Conservation (phyloP, 2,329 filamentous ascomycete genomes). For the Neonectria neomacrospora region DNA sequence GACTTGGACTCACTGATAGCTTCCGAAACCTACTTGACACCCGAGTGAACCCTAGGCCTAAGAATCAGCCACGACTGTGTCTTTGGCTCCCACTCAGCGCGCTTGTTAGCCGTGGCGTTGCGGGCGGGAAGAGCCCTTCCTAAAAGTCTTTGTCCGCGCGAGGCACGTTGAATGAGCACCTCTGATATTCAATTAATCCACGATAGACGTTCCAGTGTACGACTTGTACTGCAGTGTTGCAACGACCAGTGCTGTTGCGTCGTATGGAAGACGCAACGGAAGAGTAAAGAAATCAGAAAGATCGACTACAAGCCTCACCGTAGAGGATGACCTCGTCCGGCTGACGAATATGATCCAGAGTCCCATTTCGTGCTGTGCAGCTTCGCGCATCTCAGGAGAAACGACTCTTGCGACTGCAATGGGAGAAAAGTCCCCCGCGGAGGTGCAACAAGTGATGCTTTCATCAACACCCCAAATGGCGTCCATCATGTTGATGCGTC, state of each 20-base stretch:
- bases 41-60: conserved; percentile 21
- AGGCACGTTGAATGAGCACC: not conserved
- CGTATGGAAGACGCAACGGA: too few relatives aligned
- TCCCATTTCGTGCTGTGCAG: conserved; percentile 31
- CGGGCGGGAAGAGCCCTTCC: not conserved
- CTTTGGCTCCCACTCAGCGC: conserved; percentile 5
- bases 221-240: conserved; percentile 3
- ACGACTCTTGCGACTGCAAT: too few relatives aligned
- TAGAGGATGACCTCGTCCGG: conserved; percentile 33
- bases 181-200: not conserved
- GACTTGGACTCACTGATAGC: conserved; percentile 12
- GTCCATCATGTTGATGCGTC: too few relatives aligned
- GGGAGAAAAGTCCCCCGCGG: too few relatives aligned
- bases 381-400: too few relatives aligned
- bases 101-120: not conserved
- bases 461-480: too few relatives aligned
- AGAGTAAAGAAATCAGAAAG: not conserved
- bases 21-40: conserved; percentile 22
- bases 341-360: conserved; percentile 24
- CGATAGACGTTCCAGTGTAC: conserved; percentile 6
- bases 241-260: not conserved
- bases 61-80: conserved; percentile 19
- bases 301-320: conserved; percentile 5
- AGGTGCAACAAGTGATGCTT: too few relatives aligned
- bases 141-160: not conserved